phyloP scores from a whole-genome alignment of 208 protist species.

The Tritrichomonas musculus region DNA sequence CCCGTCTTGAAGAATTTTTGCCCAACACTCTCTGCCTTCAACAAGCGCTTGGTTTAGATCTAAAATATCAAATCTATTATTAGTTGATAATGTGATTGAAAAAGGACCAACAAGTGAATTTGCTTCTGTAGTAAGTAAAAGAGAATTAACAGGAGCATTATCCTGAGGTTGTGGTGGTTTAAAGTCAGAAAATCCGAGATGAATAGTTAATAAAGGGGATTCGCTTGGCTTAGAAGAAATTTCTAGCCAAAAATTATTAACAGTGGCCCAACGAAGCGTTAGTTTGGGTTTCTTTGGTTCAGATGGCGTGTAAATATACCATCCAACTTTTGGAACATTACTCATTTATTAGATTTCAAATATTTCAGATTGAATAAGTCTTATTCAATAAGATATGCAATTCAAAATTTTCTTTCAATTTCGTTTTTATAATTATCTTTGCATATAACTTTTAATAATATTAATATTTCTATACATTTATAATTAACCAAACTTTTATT shows the following conservation, averaged over 20 bases:
- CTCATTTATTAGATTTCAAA: background rate
- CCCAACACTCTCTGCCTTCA: background rate
- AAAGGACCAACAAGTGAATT: background rate
- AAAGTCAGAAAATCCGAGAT: background rate
- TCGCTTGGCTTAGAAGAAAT: background rate
- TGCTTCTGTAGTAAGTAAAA: background rate
- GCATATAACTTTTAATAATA: background rate
- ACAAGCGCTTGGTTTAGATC: background rate
- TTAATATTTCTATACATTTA: background rate
- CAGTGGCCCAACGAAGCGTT: background rate
- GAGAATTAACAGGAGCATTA: background rate
- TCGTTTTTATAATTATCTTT: background rate
- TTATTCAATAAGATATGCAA: background rate
- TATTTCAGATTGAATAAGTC: background rate
- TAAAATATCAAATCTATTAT: conserved; percentile 28
- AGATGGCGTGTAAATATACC: background rate
- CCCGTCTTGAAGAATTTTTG: background rate
- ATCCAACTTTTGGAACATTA: conserved; percentile 8
- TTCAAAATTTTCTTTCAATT: background rate
- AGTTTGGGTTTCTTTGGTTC: background rate
- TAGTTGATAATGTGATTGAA: background rate
- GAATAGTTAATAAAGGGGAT: background rate
- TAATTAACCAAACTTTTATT: background rate
- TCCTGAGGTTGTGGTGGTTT: background rate
- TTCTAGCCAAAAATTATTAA: conserved; percentile 1